phyloP scores from a whole-genome alignment of 805 yeast species.

The Torulaspora quercuum region DNA sequence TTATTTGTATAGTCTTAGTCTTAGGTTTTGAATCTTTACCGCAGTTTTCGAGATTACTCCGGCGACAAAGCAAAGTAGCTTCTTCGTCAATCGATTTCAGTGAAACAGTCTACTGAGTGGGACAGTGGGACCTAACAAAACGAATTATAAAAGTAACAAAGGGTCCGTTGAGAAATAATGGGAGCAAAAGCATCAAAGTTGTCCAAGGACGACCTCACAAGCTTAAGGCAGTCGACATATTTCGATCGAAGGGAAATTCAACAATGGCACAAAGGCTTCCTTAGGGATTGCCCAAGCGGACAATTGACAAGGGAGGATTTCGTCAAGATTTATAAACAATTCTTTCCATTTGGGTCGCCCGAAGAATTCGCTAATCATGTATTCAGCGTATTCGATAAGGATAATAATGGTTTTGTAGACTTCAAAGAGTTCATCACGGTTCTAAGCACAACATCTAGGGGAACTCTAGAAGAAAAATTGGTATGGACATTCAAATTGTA shows the following conservation, averaged over 20 bases:
- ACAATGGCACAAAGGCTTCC: conserved; percentile 97
- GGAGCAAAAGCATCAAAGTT: conserved; percentile 93
- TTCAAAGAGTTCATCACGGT: conserved; percentile 91
- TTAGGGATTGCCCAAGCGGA: conserved; percentile 91
- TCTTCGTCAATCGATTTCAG: no score
- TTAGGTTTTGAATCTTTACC: no score
- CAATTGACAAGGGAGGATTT: conserved; percentile 83
- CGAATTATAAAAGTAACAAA: conserved; percentile 1
- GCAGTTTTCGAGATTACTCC: no score
- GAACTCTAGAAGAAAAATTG: conserved; percentile 76
- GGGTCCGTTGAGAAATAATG: conserved; percentile 47
- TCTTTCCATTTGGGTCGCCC: conserved; percentile 98
- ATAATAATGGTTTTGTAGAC: conserved; percentile 75
- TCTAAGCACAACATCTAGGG: conserved; percentile 80
- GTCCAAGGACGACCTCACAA: conserved; percentile 82
- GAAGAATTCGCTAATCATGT: conserved; percentile 83
- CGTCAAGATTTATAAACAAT: conserved; percentile 88
- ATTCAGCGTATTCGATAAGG: conserved; percentile 84
- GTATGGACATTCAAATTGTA: conserved; percentile 87
- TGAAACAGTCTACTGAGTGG: no score
- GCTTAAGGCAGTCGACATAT: conserved; percentile 78
- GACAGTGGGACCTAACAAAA: no score
- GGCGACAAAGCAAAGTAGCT: no score
- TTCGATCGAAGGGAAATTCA: conserved; percentile 92
- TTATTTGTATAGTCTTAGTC: no score